Percentiles rank a stretch among this genome's conserved stretches.
Conservation (phyloP, 2,329 filamentous ascomycete species). For the Trichoderma harzianum region DNA sequence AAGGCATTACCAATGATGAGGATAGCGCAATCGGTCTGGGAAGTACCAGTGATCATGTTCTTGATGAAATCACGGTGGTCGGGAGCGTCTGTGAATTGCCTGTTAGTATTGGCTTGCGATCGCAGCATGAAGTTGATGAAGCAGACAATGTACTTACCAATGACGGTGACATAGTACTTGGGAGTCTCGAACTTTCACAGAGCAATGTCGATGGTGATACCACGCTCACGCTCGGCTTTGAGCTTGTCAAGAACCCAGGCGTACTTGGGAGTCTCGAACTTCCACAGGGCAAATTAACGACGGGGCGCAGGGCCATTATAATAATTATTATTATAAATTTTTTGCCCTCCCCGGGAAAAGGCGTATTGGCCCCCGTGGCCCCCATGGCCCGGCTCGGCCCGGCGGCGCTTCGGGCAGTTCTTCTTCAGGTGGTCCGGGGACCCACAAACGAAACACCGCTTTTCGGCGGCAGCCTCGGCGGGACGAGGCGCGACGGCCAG, state of each 20-base stretch:
- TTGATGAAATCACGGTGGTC: slow-evolving; percentile 99
- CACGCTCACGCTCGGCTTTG: slow-evolving; percentile 99
- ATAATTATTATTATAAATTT: too few relatives aligned
- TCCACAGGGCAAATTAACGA: too few relatives aligned
- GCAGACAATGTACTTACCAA: slow-evolving; percentile 68
- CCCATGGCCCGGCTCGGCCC: too few relatives aligned
- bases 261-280: too few relatives aligned
- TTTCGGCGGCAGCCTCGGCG: too few relatives aligned
- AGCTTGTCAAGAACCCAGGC: slow-evolving; percentile 99
- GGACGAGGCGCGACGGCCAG: too few relatives aligned
- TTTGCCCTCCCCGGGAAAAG: too few relatives aligned
- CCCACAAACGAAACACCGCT: too few relatives aligned
- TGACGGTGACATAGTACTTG: slow-evolving; percentile 97
- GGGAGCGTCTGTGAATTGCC: slow-evolving; percentile 69
- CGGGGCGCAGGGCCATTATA: too few relatives aligned
- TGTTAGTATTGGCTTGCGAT: neutral
- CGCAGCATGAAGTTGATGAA: neutral
- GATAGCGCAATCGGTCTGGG: slow-evolving; percentile 98
- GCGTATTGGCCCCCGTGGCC: too few relatives aligned
- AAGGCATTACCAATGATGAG: slow-evolving; percentile 99
- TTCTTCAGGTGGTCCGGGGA: too few relatives aligned
- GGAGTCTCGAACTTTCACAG: slow-evolving; percentile 99
- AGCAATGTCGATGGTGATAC: slow-evolving; percentile 99
- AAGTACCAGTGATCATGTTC: slow-evolving; percentile 99
- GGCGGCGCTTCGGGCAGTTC: too few relatives aligned